Evolutionary conservation across 108 stramenopile genomes (phyloP).

Genomic region (Discostella pseudostelligera): DNA sequence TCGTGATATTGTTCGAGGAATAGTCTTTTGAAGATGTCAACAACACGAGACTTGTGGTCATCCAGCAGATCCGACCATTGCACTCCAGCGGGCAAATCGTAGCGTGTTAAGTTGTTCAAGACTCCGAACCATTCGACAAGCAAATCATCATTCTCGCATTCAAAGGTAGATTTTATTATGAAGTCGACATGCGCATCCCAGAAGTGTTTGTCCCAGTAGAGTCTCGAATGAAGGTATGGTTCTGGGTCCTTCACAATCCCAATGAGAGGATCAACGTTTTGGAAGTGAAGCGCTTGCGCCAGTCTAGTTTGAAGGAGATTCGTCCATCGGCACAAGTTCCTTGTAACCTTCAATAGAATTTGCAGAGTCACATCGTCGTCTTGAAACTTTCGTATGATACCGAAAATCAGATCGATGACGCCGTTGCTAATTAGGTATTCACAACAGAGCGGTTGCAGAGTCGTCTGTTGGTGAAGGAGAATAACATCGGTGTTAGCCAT

Average conservation of each 20-base stretch:
- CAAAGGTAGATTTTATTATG: slow-evolving; percentile 5
- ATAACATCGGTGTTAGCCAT: not conserved
- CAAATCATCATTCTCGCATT: slow-evolving; percentile 21
- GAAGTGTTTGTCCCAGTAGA: slow-evolving; percentile 35
- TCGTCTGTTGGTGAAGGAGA: slow-evolving; percentile 8
- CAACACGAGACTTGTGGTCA: slow-evolving; percentile 14
- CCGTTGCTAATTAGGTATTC: slow-evolving; percentile 13
- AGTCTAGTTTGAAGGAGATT: slow-evolving; percentile 27
- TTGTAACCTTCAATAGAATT: slow-evolving; percentile 28
- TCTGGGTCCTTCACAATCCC: slow-evolving; percentile 13
- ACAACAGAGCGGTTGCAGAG: slow-evolving; percentile 26
- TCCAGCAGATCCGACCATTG: slow-evolving; percentile 34
- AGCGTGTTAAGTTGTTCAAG: slow-evolving; percentile 25
- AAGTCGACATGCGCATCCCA: slow-evolving; percentile 29
- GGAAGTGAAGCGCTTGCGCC: not conserved
- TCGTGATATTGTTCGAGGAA: slow-evolving; percentile 13
- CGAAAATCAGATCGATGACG: not conserved
- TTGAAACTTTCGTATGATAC: slow-evolving; percentile 14
- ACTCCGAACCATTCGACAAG: slow-evolving; percentile 35
- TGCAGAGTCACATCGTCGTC: slow-evolving; percentile 1
- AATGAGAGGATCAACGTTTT: slow-evolving; percentile 3
- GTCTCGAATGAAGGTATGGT: slow-evolving; percentile 5
- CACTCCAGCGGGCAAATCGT: slow-evolving; percentile 33
- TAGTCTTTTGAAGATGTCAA: slow-evolving; percentile 11
- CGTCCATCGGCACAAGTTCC: slow-evolving; percentile 31